phyloP scores from a whole-genome alignment of 345 rosid genomes.

The Lenwebbia sp. region DNA sequence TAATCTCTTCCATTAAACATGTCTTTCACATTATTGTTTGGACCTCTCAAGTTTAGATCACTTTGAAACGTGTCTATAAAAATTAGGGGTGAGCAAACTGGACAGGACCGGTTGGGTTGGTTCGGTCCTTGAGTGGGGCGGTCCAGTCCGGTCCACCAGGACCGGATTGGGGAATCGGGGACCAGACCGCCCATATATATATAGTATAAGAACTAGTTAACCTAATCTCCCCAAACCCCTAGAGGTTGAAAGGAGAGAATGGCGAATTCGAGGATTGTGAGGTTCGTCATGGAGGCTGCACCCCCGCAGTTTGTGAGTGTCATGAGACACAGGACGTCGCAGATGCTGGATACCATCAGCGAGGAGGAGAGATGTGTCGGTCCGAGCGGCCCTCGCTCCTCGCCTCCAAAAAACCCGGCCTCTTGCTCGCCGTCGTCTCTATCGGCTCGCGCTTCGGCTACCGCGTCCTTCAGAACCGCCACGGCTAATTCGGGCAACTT shows the following conservation, averaged over 20 bases:
- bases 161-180: too few species aligned
- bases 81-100: too few species aligned
- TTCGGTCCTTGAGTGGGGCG: too few species aligned
- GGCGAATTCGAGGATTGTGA: constrained; percentile 58
- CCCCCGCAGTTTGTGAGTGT: constrained; percentile 80
- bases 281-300: constrained; percentile 73
- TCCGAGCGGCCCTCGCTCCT: constrained; percentile 8
- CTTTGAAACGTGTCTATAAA: too few species aligned
- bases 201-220: too few species aligned
- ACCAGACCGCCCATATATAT: too few species aligned
- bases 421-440: neutral
- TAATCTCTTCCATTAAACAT: too few species aligned
- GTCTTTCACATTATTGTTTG: too few species aligned
- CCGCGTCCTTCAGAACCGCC: neutral
- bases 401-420: neutral
- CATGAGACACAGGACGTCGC: constrained; percentile 57
- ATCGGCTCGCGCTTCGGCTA: neutral
- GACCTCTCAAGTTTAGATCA: too few species aligned
- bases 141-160: too few species aligned
- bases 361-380: constrained; percentile 59
- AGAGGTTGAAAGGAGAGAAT: constrained; percentile 7
- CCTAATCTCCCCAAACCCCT: too few species aligned
- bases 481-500: constrained; percentile 7
- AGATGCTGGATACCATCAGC: constrained; percentile 69
- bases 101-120: too few species aligned